These are phyloP conservation scores for Psilocybe cubensis DNA, from an alignment of 768 basidiomycete genomes.

Conservation along the genomic window DNA sequence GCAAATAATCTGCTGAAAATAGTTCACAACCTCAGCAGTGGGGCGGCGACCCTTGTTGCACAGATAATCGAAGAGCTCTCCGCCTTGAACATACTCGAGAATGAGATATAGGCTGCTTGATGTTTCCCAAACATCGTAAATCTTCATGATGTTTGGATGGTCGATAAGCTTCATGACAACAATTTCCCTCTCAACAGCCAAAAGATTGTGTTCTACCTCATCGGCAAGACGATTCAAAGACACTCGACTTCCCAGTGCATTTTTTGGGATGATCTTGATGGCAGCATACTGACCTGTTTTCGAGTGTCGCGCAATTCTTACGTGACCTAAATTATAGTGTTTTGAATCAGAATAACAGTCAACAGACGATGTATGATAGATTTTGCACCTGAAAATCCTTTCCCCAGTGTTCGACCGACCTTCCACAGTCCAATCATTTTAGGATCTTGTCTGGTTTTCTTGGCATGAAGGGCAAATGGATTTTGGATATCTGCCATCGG, in stretches of 20 bases:
- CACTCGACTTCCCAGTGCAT: slow-evolving; percentile 63
- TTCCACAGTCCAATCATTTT: slow-evolving; percentile 84
- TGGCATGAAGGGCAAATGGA: slow-evolving; percentile 22
- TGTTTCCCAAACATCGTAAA: slow-evolving; percentile 98
- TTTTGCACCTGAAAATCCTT: slow-evolving; percentile 72
- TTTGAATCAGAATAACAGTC: too few species aligned
- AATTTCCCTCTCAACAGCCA: slow-evolving; percentile 90
- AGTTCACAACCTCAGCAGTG: slow-evolving; percentile 72
- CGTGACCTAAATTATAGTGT: slow-evolving; percentile 63
- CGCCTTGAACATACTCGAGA: slow-evolving; percentile 93
- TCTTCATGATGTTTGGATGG: slow-evolving; percentile 91
- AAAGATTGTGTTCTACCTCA: slow-evolving; percentile 75
- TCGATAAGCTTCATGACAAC: slow-evolving; percentile 98
- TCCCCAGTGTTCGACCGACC: slow-evolving; percentile 82
- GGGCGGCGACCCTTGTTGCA: slow-evolving; percentile 77
- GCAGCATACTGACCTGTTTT: slow-evolving; percentile 90
- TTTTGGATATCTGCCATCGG: slow-evolving; percentile 31
- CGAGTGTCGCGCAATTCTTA: slow-evolving; percentile 87
- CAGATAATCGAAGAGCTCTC: slow-evolving; percentile 93
- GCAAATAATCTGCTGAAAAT: slow-evolving; percentile 93
- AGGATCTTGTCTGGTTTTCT: slow-evolving; percentile 43
- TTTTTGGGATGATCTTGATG: slow-evolving; percentile 92
- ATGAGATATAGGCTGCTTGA: slow-evolving; percentile 87
- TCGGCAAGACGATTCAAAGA: slow-evolving; percentile 73
- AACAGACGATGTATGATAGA: not conserved